Conservation (phyloP, 73 alveolate genomes). For the Symbiodinium pilosum region DNA sequence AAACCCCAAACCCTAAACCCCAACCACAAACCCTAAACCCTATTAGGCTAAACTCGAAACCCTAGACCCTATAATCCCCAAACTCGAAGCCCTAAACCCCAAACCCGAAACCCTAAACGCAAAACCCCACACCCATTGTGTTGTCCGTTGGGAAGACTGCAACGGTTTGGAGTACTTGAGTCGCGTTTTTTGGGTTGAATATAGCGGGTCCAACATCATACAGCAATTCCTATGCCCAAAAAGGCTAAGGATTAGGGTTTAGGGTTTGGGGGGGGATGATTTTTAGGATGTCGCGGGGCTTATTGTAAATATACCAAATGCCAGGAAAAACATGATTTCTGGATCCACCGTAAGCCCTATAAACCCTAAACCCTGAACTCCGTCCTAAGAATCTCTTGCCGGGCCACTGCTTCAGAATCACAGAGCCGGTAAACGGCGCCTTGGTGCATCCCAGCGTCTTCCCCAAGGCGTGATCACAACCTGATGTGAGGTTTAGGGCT, state of each 20-base stretch:
- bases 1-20: not conserved
- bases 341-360: not conserved
- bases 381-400: not conserved
- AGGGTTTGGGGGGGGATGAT: too few relatives aligned
- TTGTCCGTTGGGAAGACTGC: too few relatives aligned
- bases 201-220: too few relatives aligned
- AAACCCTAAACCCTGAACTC: not conserved
- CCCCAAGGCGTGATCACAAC: slow-evolving; percentile 14
- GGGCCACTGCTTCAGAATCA: slow-evolving; percentile 77
- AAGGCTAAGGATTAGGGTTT: too few relatives aligned
- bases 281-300: too few relatives aligned
- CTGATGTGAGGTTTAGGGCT: not conserved
- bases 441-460: slow-evolving; percentile 57
- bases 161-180: too few relatives aligned
- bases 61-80: too few relatives aligned
- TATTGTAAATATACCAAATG: not conserved
- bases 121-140: too few relatives aligned
- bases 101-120: too few relatives aligned
- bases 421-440: slow-evolving; percentile 79
- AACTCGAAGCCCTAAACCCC: too few relatives aligned
- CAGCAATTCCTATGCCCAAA: not conserved
- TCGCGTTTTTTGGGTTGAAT: too few relatives aligned
- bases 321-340: not conserved
- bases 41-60: too few relatives aligned
- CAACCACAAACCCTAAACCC: not conserved